Base-by-base conservation (phyloP, 2,329 filamentous ascomycete genomes). In the Cytospora schulzeri region DNA sequence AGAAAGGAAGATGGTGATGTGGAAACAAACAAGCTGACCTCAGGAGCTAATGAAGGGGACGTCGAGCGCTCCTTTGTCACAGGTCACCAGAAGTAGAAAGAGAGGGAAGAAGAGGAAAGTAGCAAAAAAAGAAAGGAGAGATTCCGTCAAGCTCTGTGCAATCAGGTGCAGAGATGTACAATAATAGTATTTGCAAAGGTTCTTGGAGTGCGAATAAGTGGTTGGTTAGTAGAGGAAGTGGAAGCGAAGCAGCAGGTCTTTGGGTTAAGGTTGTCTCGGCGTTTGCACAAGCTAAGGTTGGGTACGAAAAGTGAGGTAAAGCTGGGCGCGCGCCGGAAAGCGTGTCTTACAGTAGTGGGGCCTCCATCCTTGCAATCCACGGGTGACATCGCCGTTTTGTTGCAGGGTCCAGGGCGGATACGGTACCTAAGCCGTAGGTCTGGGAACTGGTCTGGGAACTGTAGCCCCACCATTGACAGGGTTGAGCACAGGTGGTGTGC, bases 251-350 rank as follows among this genome's bases (percentile, higher is more conserved):
- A 24, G n/a, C 59, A 31, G 35, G 59, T 41, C 51, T 24, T n/a
- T 48, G 31, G 31, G 31, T 54, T 48, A 28, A 29, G 31, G 33
- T 29, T 38, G 26, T 26, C 31, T 41, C 50, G 51, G 26, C 54
- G 26, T 54, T 61, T 51, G 35, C 19, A 45, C 50, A 61, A 22
- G 59, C 45, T 29, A 52, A 45, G 41, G 51, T 61, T 54, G 51
- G 59, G 33, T 48, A 48, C 50, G 29, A 61, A 61, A 55, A 53
- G 53, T 55, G 45, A 48, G 45, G 45, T 48, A 48, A 14, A 48
- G 45, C 45, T 61, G 59, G 59, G 55, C 33, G 59, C 51, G 59
- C 59, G 59, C 35, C 51, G 33, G 33, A 61, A 55, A 61, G 59
- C 59, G 59, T 61, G 59, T 61, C 50, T 60, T 53, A 60, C 31